Evolutionary conservation across 257 asterid species (phyloP).

Genomic region (Solanum bulbocastanum): DNA sequence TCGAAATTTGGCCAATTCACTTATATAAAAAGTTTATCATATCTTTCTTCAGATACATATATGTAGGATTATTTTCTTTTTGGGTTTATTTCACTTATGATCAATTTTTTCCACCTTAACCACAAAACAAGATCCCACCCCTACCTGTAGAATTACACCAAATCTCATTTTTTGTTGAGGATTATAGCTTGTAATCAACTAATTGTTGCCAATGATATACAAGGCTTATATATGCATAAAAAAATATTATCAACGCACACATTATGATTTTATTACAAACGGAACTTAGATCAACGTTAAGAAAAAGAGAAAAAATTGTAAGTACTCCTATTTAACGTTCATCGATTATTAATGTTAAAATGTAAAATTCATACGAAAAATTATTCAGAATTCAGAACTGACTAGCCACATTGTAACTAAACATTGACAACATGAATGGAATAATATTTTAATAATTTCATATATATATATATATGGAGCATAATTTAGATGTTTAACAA

Average conservation of each 20-base stretch:
- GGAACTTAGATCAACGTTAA: not conserved
- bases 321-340: not conserved
- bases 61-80: no score
- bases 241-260: no score
- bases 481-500: not conserved
- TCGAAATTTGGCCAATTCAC: no score
- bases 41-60: no score
- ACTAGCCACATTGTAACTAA: not conserved
- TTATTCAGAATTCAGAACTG: not conserved
- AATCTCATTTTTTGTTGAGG: not conserved
- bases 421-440: not conserved
- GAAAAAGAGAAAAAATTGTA: not conserved
- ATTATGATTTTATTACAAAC: no score
- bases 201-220: not conserved
- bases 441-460: not conserved
- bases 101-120: no score
- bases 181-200: not conserved
- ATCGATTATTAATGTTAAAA: not conserved
- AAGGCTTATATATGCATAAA: no score
- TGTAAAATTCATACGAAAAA: not conserved
- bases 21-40: no score
- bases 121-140: no score
- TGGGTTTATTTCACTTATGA: no score
- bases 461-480: not conserved
- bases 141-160: not conserved